Conservation (phyloP, 768 basidiomycete genomes). For the Leccinum fibrillosum region DNA sequence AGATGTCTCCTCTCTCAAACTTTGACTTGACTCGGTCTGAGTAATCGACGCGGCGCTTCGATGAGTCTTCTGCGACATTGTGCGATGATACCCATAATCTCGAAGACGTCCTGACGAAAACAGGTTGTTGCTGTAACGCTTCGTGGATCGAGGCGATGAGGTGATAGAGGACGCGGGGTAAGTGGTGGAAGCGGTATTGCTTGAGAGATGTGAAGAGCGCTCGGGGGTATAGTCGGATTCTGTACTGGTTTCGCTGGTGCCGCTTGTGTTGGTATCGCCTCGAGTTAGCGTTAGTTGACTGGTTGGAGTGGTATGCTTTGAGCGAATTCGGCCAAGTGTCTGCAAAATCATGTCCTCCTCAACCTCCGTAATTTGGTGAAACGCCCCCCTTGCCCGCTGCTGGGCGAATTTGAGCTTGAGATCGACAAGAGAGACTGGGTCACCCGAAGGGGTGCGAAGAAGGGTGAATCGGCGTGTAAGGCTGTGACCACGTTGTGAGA, state of each 20-base stretch:
- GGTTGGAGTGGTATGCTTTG: slow-evolving; percentile 28
- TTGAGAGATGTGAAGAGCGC: slow-evolving; percentile 33
- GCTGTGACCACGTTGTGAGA: slow-evolving; percentile 39
- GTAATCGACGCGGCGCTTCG: slow-evolving; percentile 41
- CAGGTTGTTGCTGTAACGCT: slow-evolving; percentile 83
- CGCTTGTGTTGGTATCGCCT: slow-evolving; percentile 16
- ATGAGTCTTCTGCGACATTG: slow-evolving; percentile 43
- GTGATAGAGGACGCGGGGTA: slow-evolving; percentile 39
- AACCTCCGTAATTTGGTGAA: slow-evolving; percentile 70
- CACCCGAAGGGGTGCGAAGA: slow-evolving; percentile 64
- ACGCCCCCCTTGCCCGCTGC: slow-evolving; percentile 67
- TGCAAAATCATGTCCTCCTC: slow-evolving; percentile 85
- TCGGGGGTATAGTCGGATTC: slow-evolving; percentile 33
- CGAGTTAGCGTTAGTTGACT: slow-evolving; percentile 11
- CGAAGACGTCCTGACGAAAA: slow-evolving; percentile 79
- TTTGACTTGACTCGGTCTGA: slow-evolving; percentile 42
- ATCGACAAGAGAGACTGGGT: slow-evolving; percentile 62
- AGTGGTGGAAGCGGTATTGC: slow-evolving; percentile 36
- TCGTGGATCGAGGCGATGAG: slow-evolving; percentile 47
- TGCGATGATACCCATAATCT: slow-evolving; percentile 70
- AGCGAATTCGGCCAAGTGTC: slow-evolving; percentile 56
- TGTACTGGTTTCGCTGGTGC: slow-evolving; percentile 14
- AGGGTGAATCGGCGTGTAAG: slow-evolving; percentile 81
- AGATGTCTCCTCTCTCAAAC: slow-evolving; percentile 45
- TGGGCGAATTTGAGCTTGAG: slow-evolving; percentile 67